Percentiles rank a stretch among this genome's conserved stretches.
Conservation (phyloP, 169 alveolate genomes). For the Babesia ovis region DNA sequence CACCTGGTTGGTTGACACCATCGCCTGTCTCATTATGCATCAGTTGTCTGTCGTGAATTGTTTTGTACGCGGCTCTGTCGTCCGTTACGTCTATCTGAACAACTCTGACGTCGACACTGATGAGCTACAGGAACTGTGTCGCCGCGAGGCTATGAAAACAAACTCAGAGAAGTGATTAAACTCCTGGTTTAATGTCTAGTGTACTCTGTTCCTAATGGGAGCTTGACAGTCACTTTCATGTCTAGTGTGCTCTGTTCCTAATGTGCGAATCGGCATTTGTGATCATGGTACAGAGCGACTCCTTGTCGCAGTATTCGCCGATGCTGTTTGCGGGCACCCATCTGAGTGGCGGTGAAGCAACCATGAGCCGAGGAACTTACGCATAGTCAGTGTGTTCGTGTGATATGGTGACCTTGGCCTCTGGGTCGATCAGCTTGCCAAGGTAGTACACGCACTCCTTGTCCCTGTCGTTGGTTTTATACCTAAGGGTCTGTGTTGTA, state of each 20-base stretch:
- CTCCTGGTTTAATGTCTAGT: too few relatives aligned
- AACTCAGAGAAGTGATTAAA: conserved; percentile 47
- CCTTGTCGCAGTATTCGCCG: conserved; percentile 51
- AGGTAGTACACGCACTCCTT: conserved; percentile 74
- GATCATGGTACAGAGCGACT: conserved; percentile 51
- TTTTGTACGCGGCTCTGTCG: conserved; percentile 94
- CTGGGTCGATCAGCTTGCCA: conserved; percentile 64
- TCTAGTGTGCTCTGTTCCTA: conserved; percentile 1
- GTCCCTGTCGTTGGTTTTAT: conserved; percentile 64
- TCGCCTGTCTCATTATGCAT: background rate
- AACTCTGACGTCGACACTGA: conserved; percentile 88
- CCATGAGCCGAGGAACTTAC: conserved; percentile 34
- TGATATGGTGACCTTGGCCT: conserved; percentile 59
- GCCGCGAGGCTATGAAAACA: conserved; percentile 78
- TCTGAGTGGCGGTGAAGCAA: conserved; percentile 5
- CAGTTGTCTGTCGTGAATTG: conserved; percentile 85
- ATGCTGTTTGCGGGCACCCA: conserved; percentile 50
- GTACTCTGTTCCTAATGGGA: background rate
- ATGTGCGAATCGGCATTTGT: conserved; percentile 35
- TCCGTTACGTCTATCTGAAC: conserved; percentile 90
- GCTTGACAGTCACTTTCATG: too few relatives aligned
- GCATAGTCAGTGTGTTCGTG: conserved; percentile 76
- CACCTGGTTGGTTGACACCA: conserved; percentile 79
- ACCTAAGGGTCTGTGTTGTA: conserved; percentile 59
- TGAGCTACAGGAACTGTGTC: conserved; percentile 88